Percentiles rank a stretch among this genome's conserved stretches.
Evolutionary conservation across 106 monocot genomes (phyloP).

Genomic region (Vanilla planifolia): DNA sequence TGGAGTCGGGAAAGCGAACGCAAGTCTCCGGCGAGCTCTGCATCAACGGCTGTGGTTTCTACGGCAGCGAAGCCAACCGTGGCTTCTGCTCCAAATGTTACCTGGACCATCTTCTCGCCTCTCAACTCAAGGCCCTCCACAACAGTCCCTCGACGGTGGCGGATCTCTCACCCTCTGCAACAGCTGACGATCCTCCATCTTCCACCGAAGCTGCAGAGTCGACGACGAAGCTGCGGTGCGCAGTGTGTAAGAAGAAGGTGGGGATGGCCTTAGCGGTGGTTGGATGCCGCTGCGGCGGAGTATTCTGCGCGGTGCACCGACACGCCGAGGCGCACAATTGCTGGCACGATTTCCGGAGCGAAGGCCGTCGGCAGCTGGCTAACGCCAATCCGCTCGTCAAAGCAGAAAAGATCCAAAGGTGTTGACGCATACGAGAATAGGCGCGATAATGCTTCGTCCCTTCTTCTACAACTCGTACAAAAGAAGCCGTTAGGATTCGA

Average conservation of each 20-base stretch:
- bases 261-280: neutral
- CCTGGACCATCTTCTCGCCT: slow-evolving; percentile 4
- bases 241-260: slow-evolving; percentile 4
- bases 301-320: neutral
- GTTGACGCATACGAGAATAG: no score
- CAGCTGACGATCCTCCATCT: neutral
- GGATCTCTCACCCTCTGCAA: no score
- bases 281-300: neutral
- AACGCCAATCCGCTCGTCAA: slow-evolving; percentile 19
- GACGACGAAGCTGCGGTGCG: slow-evolving; percentile 9
- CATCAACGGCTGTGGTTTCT: slow-evolving; percentile 34
- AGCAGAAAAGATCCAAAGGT: no score
- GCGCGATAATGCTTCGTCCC: no score
- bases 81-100: slow-evolving; percentile 33
- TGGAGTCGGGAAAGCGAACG: no score
- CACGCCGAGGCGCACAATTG: slow-evolving; percentile 2
- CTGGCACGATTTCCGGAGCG: slow-evolving; percentile 20
- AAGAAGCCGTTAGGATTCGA: no score
- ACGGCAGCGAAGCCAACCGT: slow-evolving; percentile 22
- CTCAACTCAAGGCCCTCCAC: slow-evolving; percentile 12
- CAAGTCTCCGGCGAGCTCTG: slow-evolving; percentile 16
- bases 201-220: neutral
- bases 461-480: no score
- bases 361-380: slow-evolving; percentile 13
- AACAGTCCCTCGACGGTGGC: neutral